These are phyloP conservation scores for Ophioceras dolichostomum DNA, from an alignment of 2,329 filamentous ascomycete species.

Conservation along the genomic window DNA sequence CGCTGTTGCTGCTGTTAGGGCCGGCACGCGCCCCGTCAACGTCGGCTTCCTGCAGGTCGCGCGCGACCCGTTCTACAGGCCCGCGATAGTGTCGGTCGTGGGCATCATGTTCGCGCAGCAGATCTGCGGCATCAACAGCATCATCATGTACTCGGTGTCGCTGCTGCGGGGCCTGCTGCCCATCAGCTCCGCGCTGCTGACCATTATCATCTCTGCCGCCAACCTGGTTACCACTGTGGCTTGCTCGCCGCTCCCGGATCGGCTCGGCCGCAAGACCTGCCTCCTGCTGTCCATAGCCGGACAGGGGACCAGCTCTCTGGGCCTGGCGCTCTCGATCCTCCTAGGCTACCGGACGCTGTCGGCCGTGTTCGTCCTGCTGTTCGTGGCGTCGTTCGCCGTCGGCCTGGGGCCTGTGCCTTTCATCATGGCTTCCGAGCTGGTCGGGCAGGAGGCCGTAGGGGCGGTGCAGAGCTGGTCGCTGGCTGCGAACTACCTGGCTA, in stretches of 20 bases:
- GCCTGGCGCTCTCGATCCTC: constrained; percentile 71
- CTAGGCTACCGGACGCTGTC: constrained; percentile 62
- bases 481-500: constrained; percentile 79
- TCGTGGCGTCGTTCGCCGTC: constrained; percentile 81
- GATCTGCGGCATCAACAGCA: constrained; percentile 87
- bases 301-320: constrained; percentile 67
- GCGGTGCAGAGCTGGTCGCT: constrained; percentile 83
- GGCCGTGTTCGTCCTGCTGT: constrained; percentile 68
- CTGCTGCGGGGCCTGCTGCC: constrained; percentile 72
- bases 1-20: constrained; percentile 7
- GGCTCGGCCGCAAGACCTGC: constrained; percentile 75
- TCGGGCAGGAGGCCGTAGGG: constrained; percentile 80
- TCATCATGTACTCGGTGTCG: constrained; percentile 97
- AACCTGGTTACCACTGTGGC: constrained; percentile 75
- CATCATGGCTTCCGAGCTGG: constrained; percentile 83
- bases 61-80: constrained; percentile 53
- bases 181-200: constrained; percentile 69
- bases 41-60: constrained; percentile 55
- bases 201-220: constrained; percentile 74
- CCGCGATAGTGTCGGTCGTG: constrained; percentile 69
- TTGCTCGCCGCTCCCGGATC: constrained; percentile 77
- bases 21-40: constrained; percentile 18
- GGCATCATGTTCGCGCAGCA: constrained; percentile 92
- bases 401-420: constrained; percentile 92
- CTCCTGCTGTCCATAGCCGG: constrained; percentile 72